Base-by-base conservation (phyloP, 2,329 filamentous ascomycete species). In the Hymenoscyphus infarciens region DNA sequence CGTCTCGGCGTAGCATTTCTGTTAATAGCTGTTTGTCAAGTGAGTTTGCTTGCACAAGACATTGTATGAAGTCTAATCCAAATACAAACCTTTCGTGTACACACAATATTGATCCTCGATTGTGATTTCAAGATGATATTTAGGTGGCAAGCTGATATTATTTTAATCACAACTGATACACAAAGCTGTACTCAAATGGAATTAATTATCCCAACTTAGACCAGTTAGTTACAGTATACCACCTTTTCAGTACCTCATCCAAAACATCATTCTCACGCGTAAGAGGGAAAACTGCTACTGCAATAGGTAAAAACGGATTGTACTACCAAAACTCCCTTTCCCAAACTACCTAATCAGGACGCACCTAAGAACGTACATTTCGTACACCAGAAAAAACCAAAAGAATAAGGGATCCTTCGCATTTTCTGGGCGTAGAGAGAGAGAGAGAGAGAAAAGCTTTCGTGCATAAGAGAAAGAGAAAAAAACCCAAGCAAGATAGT, bases 21-120 rank as follows among this genome's bases (percentile, higher is more conserved):
- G 58, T 60, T 54, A 55, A 60, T 60, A 60, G 56, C 27, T 22
- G 1, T 52, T 11, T 52, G 45, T 25, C 19, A 22, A 45, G n/a
- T 38, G 39, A 11, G 45, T 25, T 52, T 52, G 8, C 45, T 25
- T 52, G 45, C n/a, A 11, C 19, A 13, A 52, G 45, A 52, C 11
- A 22, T 3, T 52, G 45, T 52, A 52, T 25, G 45, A 52, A 52
- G 19, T 52, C 22, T 52, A 52, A 52, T 52, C 19, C 19, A 25
- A 52, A 52, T 52, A 52, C 45, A 22, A 52, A 52, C 22, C 19
- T 52, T 52, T 52, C 10, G 3, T 52, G 45, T 52, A 52, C 42
- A 45, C 6, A 49, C n/a, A 15, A 38, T 0, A 38, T 38, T 38
- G 35, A 3, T 38, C 35, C 35, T 15, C 13, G 15, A 13, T 38